Conservation (phyloP, 352 stramenopile genomes). For the Globisporangium irregulare region DNA sequence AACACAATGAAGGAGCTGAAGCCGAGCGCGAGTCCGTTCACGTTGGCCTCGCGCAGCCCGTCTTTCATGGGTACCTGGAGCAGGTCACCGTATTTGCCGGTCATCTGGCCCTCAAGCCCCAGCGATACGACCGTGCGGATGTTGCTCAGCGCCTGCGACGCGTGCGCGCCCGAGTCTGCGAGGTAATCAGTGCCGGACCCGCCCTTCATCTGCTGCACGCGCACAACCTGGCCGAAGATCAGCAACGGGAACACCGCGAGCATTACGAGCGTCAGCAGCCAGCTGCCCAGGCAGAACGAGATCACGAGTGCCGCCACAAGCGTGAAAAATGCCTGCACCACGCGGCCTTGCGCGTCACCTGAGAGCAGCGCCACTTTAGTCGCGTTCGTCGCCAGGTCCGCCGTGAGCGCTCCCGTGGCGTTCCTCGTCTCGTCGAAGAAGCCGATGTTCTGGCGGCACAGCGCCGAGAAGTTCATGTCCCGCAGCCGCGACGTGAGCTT, state of each 20-base stretch:
- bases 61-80: slow-evolving; percentile 23
- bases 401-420: slow-evolving; percentile 43
- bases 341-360: slow-evolving; percentile 38
- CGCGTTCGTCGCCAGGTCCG: slow-evolving; percentile 49
- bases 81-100: slow-evolving; percentile 28
- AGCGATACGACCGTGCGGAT: slow-evolving; percentile 38
- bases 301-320: slow-evolving; percentile 20
- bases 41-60: slow-evolving; percentile 20
- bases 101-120: slow-evolving; percentile 30
- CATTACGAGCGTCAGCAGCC: slow-evolving; percentile 20
- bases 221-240: slow-evolving; percentile 26
- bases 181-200: slow-evolving; percentile 23
- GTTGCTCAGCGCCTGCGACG: slow-evolving; percentile 42
- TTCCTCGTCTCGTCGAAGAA: slow-evolving; percentile 76
- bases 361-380: slow-evolving; percentile 39
- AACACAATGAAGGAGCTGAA: slow-evolving; percentile 61
- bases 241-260: slow-evolving; percentile 20
- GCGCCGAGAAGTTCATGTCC: slow-evolving; percentile 44
- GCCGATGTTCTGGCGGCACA: slow-evolving; percentile 42
- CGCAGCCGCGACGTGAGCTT: slow-evolving; percentile 46
- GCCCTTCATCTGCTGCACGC: slow-evolving; percentile 21
- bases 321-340: slow-evolving; percentile 46
- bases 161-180: slow-evolving; percentile 33
- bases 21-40: slow-evolving; percentile 43
- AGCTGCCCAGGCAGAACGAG: slow-evolving; percentile 18